phyloP scores from a whole-genome alignment of 1,139 yeast genomes.

The Wickerhamomyces sp. region DNA sequence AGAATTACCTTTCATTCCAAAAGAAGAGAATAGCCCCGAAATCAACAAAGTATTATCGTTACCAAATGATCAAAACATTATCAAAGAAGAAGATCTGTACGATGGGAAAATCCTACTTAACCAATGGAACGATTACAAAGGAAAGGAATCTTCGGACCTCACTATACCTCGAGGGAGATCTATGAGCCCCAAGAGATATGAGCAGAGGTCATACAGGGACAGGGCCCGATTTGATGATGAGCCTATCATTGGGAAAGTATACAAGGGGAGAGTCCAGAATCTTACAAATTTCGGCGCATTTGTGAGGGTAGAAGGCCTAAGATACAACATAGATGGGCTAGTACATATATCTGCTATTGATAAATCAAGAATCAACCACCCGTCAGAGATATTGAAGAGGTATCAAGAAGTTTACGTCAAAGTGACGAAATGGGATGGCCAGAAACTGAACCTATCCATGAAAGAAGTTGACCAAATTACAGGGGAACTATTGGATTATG shows the following conservation, averaged over 20 bases:
- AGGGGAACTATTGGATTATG: conserved; percentile 39
- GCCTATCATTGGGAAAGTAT: conserved; percentile 42
- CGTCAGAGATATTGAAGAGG: conserved; percentile 51
- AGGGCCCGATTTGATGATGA: conserved; percentile 24
- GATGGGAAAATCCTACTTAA: conserved; percentile 3
- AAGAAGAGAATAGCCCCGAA: conserved; percentile 3
- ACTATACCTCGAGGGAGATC: conserved; percentile 7
- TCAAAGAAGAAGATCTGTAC: conserved; percentile 12
- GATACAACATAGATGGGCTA: conserved; percentile 48
- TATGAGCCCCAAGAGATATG: conserved; percentile 8
- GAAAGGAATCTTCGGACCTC: conserved; percentile 11
- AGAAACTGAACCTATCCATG: conserved; percentile 62
- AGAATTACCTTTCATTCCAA: conserved; percentile 6
- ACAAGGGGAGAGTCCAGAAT: conserved; percentile 56
- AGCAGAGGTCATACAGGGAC: conserved; percentile 14
- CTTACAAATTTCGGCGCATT: conserved; percentile 78
- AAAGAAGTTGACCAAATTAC: conserved; percentile 68
- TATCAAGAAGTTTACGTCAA: conserved; percentile 67
- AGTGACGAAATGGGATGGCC: conserved; percentile 45
- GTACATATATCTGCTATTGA: conserved; percentile 75
- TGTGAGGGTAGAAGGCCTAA: conserved; percentile 42
- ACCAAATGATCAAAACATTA: conserved; percentile 12
- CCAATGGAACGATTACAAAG: conserved; percentile 20
- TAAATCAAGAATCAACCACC: conserved; percentile 46
- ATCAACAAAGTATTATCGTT: conserved; percentile 5